Percentiles rank a stretch among this genome's conserved stretches.
Conservation (phyloP, 164 flowering plant species). For the Taxillus chinensis region DNA sequence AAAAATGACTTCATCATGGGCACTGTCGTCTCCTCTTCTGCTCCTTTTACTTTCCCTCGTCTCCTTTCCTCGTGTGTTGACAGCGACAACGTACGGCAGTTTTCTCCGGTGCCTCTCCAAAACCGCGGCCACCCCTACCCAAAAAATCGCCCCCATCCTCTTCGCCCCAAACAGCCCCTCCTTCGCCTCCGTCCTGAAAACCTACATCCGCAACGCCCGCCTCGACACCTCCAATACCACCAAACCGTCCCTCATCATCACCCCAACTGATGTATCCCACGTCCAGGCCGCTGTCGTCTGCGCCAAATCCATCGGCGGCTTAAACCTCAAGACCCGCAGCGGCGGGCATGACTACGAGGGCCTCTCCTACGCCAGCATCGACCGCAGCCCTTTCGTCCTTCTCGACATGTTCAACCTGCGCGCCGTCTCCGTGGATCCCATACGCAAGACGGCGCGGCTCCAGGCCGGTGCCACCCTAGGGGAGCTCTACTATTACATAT, state of each 20-base stretch:
- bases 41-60: neutral
- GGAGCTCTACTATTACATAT: conserved; percentile 1
- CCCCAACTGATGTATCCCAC: neutral
- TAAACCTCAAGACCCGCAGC: neutral
- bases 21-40: neutral
- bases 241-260: neutral
- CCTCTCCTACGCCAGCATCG: neutral
- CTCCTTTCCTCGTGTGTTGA: neutral
- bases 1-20: no score
- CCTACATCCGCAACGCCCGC: neutral
- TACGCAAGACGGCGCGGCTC: neutral
- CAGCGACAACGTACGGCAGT: neutral
- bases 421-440: neutral
- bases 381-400: neutral
- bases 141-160: neutral
- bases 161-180: neutral
- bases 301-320: neutral
- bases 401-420: conserved; percentile 3
- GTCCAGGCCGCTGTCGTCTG: neutral
- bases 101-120: neutral
- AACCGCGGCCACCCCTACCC: neutral
- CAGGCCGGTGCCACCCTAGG: conserved; percentile 4
- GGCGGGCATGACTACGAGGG: conserved; percentile 8
- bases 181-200: neutral
- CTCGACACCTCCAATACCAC: neutral